phyloP scores from a whole-genome alignment of 345 rosid genomes.

The Lagerstroemia speciosa region DNA sequence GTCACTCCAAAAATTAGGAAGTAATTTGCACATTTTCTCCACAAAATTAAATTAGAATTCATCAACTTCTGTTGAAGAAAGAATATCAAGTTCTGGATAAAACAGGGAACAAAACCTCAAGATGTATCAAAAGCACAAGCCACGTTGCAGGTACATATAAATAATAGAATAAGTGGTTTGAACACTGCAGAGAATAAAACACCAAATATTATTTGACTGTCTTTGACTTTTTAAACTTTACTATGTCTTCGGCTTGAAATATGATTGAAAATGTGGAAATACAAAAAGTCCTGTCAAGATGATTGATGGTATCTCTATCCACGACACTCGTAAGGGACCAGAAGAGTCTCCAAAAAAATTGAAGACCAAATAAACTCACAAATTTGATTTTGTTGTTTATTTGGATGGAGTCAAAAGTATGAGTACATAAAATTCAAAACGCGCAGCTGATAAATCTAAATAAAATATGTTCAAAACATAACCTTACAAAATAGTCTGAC shows the following conservation, averaged over 20 bases:
- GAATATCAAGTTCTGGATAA: neutral
- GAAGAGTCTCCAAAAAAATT: neutral
- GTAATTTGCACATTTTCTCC: neutral
- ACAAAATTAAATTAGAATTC: neutral
- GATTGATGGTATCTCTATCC: neutral
- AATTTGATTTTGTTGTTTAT: neutral
- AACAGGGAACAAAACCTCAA: neutral
- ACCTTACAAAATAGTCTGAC: constrained; percentile 19
- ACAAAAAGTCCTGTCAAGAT: neutral
- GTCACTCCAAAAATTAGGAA: neutral
- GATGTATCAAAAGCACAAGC: neutral
- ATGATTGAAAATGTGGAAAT: neutral
- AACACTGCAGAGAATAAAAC: neutral
- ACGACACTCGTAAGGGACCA: neutral
- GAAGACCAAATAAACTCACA: neutral
- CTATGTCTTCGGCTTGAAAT: neutral
- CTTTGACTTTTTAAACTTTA: neutral
- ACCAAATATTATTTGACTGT: neutral
- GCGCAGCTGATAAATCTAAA: neutral
- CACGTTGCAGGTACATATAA: neutral
- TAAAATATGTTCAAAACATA: neutral
- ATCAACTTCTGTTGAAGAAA: neutral
- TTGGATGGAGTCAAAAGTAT: too few relatives aligned
- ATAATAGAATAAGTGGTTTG: neutral
- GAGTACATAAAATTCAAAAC: neutral